These are phyloP conservation scores for Xylariales sp. DNA, from an alignment of 2,329 filamentous ascomycete species.

Conservation along the genomic window DNA sequence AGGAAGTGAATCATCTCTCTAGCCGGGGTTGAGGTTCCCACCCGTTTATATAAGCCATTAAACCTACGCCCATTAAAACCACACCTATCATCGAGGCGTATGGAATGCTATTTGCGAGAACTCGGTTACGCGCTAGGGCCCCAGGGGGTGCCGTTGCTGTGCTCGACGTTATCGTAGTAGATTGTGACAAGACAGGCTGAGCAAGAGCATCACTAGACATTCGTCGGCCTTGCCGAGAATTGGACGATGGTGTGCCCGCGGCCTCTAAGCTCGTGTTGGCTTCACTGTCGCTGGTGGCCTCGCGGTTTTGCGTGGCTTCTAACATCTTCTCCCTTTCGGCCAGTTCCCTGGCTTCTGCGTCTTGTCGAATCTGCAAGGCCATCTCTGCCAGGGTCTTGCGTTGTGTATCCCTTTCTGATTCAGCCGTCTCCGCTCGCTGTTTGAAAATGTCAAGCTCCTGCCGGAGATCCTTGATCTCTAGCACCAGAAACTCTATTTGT, in stretches of 20 bases:
- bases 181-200: constrained; percentile 59
- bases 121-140: constrained; percentile 57
- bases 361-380: constrained; percentile 81
- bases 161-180: constrained; percentile 62
- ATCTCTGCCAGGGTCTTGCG: constrained; percentile 86
- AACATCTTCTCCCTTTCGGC: constrained; percentile 56
- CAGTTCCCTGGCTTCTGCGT: constrained; percentile 67
- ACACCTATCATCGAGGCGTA: constrained; percentile 87
- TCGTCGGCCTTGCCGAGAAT: constrained; percentile 41
- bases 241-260: constrained; percentile 42
- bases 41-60: constrained; percentile 89
- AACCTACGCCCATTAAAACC: constrained; percentile 80
- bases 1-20: constrained; percentile 38
- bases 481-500: constrained; percentile 79
- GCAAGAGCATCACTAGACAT: constrained; percentile 53
- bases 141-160: constrained; percentile 53
- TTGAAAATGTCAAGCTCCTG: constrained; percentile 83
- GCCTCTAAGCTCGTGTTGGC: constrained; percentile 36
- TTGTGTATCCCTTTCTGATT: constrained; percentile 77
- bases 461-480: constrained; percentile 84
- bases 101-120: constrained; percentile 69
- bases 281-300: constrained; percentile 44
- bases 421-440: constrained; percentile 81
- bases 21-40: constrained; percentile 69
- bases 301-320: constrained; percentile 43